Evolutionary conservation across 441 rosid species (phyloP).

Genomic region (Brassica balearica): DNA sequence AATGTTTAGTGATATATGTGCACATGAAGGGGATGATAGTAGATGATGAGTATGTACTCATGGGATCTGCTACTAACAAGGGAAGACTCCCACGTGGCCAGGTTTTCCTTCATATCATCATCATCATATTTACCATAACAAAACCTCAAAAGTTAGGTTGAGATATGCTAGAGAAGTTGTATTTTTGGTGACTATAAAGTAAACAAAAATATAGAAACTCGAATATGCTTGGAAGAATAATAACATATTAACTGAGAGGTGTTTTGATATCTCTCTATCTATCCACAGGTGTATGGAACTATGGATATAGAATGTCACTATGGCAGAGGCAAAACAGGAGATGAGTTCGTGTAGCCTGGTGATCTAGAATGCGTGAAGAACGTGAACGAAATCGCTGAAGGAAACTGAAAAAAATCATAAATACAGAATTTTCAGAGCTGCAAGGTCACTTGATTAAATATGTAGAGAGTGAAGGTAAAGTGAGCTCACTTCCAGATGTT

Average conservation of each 20-base stretch:
- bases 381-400: too few species aligned
- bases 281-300: too few species aligned
- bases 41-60: constrained; percentile 86
- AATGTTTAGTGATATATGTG: constrained; percentile 89
- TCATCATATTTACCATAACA: not conserved
- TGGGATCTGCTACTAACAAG: constrained; percentile 83
- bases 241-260: not conserved
- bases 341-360: too few species aligned
- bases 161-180: constrained; percentile 11
- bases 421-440: not conserved
- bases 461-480: constrained; percentile 66
- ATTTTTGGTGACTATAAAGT: constrained; percentile 7
- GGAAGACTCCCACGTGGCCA: constrained; percentile 76
- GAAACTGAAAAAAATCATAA: too few species aligned
- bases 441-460: constrained; percentile 77
- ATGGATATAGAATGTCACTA: too few species aligned
- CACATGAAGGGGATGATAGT: constrained; percentile 96
- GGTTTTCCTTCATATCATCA: constrained; percentile 48
- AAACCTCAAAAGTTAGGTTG: not conserved
- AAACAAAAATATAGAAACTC: not conserved
- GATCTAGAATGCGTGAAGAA: too few species aligned
- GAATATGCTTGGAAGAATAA: not conserved
- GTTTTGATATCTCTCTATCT: not conserved
- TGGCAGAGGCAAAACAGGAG: too few species aligned
- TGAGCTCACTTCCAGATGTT: constrained; percentile 66